Percentiles rank a stretch among this genome's conserved stretches.
phyloP scores from a whole-genome alignment of 495 filamentous ascomycete species.

The Zalerion maritima region DNA sequence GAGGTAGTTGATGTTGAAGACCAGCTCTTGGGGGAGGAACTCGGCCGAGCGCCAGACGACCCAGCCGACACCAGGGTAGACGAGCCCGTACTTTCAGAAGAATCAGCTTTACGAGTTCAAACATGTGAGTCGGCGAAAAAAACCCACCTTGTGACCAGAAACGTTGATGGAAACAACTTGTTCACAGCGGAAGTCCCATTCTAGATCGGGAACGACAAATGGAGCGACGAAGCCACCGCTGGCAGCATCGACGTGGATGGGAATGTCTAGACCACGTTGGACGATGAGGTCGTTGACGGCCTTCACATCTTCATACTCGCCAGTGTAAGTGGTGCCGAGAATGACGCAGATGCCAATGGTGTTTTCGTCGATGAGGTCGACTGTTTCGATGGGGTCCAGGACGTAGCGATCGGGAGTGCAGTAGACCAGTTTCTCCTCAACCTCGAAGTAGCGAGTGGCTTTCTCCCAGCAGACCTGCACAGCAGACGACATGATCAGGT shows the following conservation, averaged over 20 bases:
- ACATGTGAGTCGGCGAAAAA: neutral
- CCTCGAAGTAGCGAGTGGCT: constrained; percentile 84
- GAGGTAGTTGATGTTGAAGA: constrained; percentile 97
- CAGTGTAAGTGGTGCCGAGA: constrained; percentile 86
- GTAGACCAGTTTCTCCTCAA: constrained; percentile 79
- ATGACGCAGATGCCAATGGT: constrained; percentile 90
- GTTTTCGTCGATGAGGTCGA: constrained; percentile 82
- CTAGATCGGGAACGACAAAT: constrained; percentile 64
- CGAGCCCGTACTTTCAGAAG: constrained; percentile 31
- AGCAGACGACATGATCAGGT: constrained; percentile 84
- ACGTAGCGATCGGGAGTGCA: constrained; percentile 70
- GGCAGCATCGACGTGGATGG: constrained; percentile 86
- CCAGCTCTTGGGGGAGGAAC: constrained; percentile 73
- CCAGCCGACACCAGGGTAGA: constrained; percentile 91
- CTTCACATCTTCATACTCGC: constrained; percentile 88
- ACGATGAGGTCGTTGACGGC: constrained; percentile 71
- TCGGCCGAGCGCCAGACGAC: constrained; percentile 75
- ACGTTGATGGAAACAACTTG: constrained; percentile 87
- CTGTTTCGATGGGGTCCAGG: constrained; percentile 72
- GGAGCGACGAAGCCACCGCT: constrained; percentile 82
- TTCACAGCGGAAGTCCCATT: constrained; percentile 79
- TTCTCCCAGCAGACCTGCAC: constrained; percentile 97
- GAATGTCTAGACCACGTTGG: constrained; percentile 53
- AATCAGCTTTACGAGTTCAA: constrained; percentile 2
- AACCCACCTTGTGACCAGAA: constrained; percentile 78